Evolutionary conservation across 768 basidiomycete genomes (phyloP), one percentile per base, ranked within the genome.

Genomic region (Chalciporus chontae): DNA sequence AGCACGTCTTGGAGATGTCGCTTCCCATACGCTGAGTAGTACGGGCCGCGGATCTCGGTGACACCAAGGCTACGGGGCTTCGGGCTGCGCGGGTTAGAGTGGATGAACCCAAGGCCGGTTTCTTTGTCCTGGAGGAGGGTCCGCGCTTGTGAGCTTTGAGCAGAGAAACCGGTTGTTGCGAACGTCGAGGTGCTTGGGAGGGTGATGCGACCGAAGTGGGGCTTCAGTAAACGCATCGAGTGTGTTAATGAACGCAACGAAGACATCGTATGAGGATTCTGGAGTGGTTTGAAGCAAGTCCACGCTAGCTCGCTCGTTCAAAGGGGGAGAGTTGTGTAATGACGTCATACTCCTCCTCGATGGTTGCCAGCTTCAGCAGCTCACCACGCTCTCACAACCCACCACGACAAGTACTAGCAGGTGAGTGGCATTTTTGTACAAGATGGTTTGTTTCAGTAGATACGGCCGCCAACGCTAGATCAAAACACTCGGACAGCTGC

Each of bases 21-120:
- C 48, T 66, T 60, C 11, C 71, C 72, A 21, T 74, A 73, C 0
- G 70, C 68, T n/a, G 68, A 58, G 47, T 74, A 75, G 52, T 75
- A 77, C 1, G 73, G 72, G 10, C 74, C 73, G 13, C 74, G 67
- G 43, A 76, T 77, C 56, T 77, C 73, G 4, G 74, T 73, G 24
- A 73, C 50, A 5, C 75, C 70, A n/a, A 60, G 62, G 26, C 56
- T 55, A 23, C 73, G 70, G 8, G 69, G 65, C 52, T 75, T 75
- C 4, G 52, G 38, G 23, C 66, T 52, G 47, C 62, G 72, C 13
- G 63, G 69, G 24, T 40, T 62, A 13, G 55, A 66, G 11, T 46
- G 48, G 38, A 58, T 21, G 43, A 57, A 58, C 18, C 55, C 55
- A 1, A 58, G 27, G 17, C 56, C 54, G 8, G 47, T 31, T 19